phyloP scores from a whole-genome alignment of 2,329 filamentous ascomycete species.

The Meredithiella fracta region DNA sequence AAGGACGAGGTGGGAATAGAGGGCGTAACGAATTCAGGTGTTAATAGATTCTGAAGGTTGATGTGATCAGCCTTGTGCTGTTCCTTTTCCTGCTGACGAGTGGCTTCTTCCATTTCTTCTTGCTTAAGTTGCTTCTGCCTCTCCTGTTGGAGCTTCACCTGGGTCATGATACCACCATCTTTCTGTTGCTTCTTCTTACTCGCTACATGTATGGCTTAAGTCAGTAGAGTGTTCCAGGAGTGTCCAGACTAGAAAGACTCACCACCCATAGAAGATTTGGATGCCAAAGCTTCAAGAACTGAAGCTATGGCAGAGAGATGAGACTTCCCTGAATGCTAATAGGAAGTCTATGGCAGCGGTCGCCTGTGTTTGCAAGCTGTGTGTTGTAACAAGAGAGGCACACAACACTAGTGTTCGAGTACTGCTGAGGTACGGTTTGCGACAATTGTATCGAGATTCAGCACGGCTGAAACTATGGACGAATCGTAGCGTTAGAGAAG shows the following conservation, averaged over 20 bases:
- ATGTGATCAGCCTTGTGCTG: not conserved
- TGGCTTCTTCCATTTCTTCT: not conserved
- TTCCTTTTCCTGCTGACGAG: not conserved
- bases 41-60: not conserved
- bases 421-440: too few species aligned
- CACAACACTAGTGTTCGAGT: too few species aligned
- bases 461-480: not conserved
- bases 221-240: not conserved
- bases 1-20: too few species aligned
- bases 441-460: not conserved
- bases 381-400: not conserved
- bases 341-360: not conserved
- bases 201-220: not conserved
- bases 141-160: not conserved
- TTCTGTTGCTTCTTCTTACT: slow-evolving; percentile 2
- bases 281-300: not conserved
- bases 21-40: not conserved
- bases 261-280: not conserved
- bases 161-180: not conserved
- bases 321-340: not conserved
- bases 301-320: not conserved
- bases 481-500: not conserved
- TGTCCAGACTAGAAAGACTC: not conserved
- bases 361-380: not conserved
- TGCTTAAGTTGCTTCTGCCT: not conserved